Evolutionary conservation across 2,329 filamentous ascomycete genomes (phyloP), one percentile per base, ranked within the genome.

Genomic region (Alternaria gansuensis): DNA sequence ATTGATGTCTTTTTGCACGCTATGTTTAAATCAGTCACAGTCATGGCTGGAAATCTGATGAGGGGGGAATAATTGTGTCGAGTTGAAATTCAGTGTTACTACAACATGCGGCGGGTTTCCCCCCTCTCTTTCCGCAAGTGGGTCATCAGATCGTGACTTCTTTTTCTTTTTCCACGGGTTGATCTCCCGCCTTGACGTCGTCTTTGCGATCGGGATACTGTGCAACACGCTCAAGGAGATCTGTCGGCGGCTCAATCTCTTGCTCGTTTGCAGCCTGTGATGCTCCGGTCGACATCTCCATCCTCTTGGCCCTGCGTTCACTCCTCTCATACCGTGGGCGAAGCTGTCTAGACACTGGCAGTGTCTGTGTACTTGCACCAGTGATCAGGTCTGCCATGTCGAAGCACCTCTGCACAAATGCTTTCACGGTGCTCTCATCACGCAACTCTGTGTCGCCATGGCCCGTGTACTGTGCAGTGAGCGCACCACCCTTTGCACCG

Each of bases 341-440:
- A 14, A 57, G 11, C 21, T 39, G 39, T 49, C 65, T 67, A n/a
- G 45, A 46, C 31, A 59, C 37, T 0, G 66, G 60, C 43, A 62
- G 46, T 13, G 59, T 65, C 28, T 67, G 57, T n/a, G 53, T 45
- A 23, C 67, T 65, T 1, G 66, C 67, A 36, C 66, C 31, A 2
- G 66, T 69, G 43, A 75, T 63, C 10, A 52, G 45, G 39, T 71
- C 65, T 24, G 63, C 70, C 24, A 73, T 55, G 2, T 48, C 49
- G 37, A 73, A 62, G 14, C 65, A 62, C 28, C 57, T 62, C 8
- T 62, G 51, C 6, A 71, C 63, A 34, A 72, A 75, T 0, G 58
- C 45, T 8, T 59, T 59, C 26, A 72, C n/a, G 1, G 40, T 43
- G 4, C 39, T 34, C 13, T 64, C 51, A 6, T 66, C 53, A 10